phyloP scores from a whole-genome alignment of 768 basidiomycete genomes.

The Agaricus sinodeliciosus region DNA sequence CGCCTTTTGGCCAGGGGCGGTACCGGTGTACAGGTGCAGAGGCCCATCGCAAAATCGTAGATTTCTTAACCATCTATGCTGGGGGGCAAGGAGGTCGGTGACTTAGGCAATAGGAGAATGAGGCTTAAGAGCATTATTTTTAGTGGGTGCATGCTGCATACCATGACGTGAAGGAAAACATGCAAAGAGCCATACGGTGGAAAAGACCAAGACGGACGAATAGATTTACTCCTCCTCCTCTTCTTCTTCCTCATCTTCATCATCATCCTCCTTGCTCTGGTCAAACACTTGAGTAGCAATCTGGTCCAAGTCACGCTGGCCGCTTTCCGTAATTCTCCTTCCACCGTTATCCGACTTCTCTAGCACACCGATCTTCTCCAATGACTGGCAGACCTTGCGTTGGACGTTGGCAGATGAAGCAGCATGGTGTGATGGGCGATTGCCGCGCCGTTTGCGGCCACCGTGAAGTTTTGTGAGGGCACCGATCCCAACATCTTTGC shows the following conservation, averaged over 20 bases:
- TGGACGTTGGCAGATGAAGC: conserved; percentile 84
- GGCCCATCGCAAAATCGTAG: not conserved
- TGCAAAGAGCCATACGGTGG: conserved; percentile 29
- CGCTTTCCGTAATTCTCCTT: conserved; percentile 93
- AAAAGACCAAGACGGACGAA: conserved; percentile 7
- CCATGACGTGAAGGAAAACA: conserved; percentile 28
- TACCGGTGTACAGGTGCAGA: no score
- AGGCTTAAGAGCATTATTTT: conserved; percentile 22
- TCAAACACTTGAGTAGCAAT: conserved; percentile 89
- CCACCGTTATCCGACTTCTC: conserved; percentile 93
- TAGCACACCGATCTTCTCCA: conserved; percentile 98
- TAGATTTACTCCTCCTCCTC: conserved; percentile 45
- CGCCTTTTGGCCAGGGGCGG: no score
- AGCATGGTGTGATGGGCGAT: conserved; percentile 93
- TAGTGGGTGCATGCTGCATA: conserved; percentile 35
- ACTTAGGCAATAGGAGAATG: conserved; percentile 5
- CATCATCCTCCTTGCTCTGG: conserved; percentile 64
- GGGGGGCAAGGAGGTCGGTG: not conserved
- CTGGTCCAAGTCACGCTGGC: conserved; percentile 91
- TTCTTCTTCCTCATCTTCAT: conserved; percentile 70
- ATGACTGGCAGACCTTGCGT: conserved; percentile 91
- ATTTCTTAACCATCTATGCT: not conserved
- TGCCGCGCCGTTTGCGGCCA: conserved; percentile 90
- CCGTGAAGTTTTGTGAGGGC: conserved; percentile 95
- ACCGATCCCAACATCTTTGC: conserved; percentile 93